phyloP scores from a whole-genome alignment of 371 early-diverging fungal genomes.

The Enterospora canceri region DNA sequence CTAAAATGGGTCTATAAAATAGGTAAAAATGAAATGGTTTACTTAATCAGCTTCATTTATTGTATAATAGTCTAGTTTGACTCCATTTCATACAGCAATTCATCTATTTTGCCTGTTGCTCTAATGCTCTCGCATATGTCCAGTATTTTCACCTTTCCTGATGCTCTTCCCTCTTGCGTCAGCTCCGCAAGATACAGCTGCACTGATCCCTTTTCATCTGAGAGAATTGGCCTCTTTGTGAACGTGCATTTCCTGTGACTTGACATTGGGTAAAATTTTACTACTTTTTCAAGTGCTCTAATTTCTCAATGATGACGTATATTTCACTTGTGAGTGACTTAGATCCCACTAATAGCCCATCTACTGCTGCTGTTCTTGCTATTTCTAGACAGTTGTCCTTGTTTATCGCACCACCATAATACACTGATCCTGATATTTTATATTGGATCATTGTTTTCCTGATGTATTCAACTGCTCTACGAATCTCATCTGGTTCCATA shows the following conservation, averaged over 20 bases:
- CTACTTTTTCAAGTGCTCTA: too few species aligned
- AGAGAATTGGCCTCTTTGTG: conserved; percentile 53
- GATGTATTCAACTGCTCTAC: conserved; percentile 30
- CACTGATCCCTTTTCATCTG: conserved; percentile 51
- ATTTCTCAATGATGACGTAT: conserved; percentile 39
- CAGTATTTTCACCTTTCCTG: conserved; percentile 42
- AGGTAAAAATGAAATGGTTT: not conserved
- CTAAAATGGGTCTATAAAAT: not conserved
- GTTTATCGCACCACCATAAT: conserved; percentile 85
- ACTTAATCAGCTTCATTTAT: not conserved
- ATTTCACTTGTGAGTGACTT: conserved; percentile 75
- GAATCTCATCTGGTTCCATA: conserved; percentile 72
- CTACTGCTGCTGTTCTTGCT: conserved; percentile 66
- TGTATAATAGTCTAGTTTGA: not conserved
- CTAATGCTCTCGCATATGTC: conserved; percentile 50
- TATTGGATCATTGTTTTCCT: conserved; percentile 17
- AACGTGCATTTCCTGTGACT: conserved; percentile 49
- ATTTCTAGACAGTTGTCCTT: conserved; percentile 66
- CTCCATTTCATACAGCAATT: conserved; percentile 33
- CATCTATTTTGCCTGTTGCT: conserved; percentile 51
- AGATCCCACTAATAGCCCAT: conserved; percentile 97
- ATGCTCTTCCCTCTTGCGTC: conserved; percentile 48
- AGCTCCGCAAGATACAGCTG: conserved; percentile 50
- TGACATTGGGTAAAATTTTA: conserved; percentile 18
- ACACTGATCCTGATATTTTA: conserved; percentile 62